phyloP scores from a whole-genome alignment of 2,329 filamentous ascomycete genomes.

The Venturia nashicola region DNA sequence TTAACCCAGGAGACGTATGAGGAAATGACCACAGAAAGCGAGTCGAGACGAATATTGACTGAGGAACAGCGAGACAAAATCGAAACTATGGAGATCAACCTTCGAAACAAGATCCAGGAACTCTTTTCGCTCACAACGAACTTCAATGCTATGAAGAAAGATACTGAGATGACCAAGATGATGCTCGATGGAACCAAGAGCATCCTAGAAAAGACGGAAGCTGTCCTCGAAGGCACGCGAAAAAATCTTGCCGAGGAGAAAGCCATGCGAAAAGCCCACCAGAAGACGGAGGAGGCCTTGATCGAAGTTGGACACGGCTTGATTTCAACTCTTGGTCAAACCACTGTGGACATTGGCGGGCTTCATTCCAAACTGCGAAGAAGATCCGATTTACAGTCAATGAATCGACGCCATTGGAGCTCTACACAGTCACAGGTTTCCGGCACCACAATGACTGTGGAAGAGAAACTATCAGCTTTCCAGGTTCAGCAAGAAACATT shows the following conservation, averaged over 20 bases:
- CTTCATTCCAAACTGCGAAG: slow-evolving; percentile 78
- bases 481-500: slow-evolving; percentile 60
- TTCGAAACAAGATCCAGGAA: slow-evolving; percentile 90
- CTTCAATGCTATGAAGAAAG: slow-evolving; percentile 80
- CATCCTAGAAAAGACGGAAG: slow-evolving; percentile 77
- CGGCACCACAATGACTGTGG: slow-evolving; percentile 65
- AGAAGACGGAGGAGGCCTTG: slow-evolving; percentile 71
- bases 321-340: slow-evolving; percentile 63
- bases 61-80: slow-evolving; percentile 91
- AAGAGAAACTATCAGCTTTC: slow-evolving; percentile 61
- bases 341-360: slow-evolving; percentile 67
- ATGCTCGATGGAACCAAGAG: slow-evolving; percentile 69
- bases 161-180: slow-evolving; percentile 65
- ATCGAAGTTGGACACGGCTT: slow-evolving; percentile 61
- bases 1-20: slow-evolving; percentile 81
- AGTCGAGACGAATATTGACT: slow-evolving; percentile 78
- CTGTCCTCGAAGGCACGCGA: slow-evolving; percentile 65
- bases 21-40: slow-evolving; percentile 81
- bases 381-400: slow-evolving; percentile 68
- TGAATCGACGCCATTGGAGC: slow-evolving; percentile 71
- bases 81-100: slow-evolving; percentile 78
- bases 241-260: slow-evolving; percentile 70
- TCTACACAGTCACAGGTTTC: slow-evolving; percentile 63
- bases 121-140: slow-evolving; percentile 74
- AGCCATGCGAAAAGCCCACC: slow-evolving; percentile 67